phyloP scores from a whole-genome alignment of 2,329 filamentous ascomycete genomes.

The Aspergillus sojae region DNA sequence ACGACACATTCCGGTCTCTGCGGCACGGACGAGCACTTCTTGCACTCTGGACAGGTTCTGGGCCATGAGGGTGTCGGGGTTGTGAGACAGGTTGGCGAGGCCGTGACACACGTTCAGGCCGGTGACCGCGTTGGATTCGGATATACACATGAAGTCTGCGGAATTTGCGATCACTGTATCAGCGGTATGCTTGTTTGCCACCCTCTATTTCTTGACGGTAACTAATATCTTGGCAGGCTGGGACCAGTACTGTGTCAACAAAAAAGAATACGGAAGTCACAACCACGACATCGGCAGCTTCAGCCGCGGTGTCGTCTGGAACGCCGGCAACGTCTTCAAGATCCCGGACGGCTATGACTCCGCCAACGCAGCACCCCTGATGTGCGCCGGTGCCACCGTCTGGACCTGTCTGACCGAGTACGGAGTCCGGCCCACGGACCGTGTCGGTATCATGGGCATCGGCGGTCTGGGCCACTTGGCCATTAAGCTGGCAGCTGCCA shows the following conservation, averaged over 20 bases:
- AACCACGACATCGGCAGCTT: slow-evolving; percentile 36
- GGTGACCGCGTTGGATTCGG: slow-evolving; percentile 39
- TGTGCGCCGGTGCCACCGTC: slow-evolving; percentile 41
- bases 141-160: slow-evolving; percentile 31
- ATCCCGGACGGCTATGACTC: slow-evolving; percentile 28
- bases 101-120: slow-evolving; percentile 49
- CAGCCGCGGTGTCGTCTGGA: slow-evolving; percentile 33
- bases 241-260: slow-evolving; percentile 29
- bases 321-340: slow-evolving; percentile 24
- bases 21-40: slow-evolving; percentile 27
- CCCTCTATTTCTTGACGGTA: background rate
- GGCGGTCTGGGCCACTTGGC: slow-evolving; percentile 73
- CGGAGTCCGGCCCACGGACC: slow-evolving; percentile 64
- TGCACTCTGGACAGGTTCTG: slow-evolving; percentile 33
- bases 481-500: slow-evolving; percentile 66
- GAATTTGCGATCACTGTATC: slow-evolving; percentile 34
- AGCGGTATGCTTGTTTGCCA: slow-evolving; percentile 15
- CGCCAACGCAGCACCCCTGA: slow-evolving; percentile 32
- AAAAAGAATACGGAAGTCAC: slow-evolving; percentile 29
- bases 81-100: slow-evolving; percentile 50
- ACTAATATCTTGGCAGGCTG: slow-evolving; percentile 11
- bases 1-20: slow-evolving; percentile 28
- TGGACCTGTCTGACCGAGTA: slow-evolving; percentile 63
- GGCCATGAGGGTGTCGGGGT: slow-evolving; percentile 59
- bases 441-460: slow-evolving; percentile 68